Percentiles rank a stretch among this genome's conserved stretches.
Evolutionary conservation across 2,329 filamentous ascomycete genomes (phyloP).

Genomic region (Cladosporium austrohemisphaericum): DNA sequence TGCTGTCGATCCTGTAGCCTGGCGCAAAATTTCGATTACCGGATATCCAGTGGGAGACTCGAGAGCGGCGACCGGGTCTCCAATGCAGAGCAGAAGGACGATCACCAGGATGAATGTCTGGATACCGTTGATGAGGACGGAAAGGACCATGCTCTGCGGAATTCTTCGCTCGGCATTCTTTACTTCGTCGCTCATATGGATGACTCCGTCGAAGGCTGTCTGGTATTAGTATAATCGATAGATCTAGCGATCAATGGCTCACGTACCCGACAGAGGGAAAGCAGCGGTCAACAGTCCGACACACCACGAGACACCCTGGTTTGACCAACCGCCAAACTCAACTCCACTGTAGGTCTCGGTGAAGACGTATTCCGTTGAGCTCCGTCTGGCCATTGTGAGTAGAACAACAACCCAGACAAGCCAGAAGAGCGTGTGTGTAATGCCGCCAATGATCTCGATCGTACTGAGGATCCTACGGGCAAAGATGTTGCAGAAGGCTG

Average conservation of each 20-base stretch:
- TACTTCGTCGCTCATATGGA: conserved; percentile 27
- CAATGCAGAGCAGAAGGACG: conserved; percentile 41
- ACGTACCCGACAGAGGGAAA: conserved; percentile 38
- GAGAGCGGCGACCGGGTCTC: conserved; percentile 28
- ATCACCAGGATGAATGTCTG: conserved; percentile 40
- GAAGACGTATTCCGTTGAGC: conserved; percentile 35
- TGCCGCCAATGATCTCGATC: conserved; percentile 39
- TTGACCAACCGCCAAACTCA: conserved; percentile 33
- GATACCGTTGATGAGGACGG: conserved; percentile 39
- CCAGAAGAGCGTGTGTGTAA: conserved; percentile 32
- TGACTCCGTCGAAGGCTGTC: conserved; percentile 6
- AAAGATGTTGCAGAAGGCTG: conserved; percentile 29
- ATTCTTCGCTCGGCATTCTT: conserved; percentile 29
- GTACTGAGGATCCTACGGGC: conserved; percentile 21
- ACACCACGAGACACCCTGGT: conserved; percentile 35
- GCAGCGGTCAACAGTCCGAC: conserved; percentile 37
- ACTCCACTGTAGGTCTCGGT: conserved; percentile 22
- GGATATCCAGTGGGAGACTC: conserved; percentile 27
- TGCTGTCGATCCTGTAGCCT: neutral
- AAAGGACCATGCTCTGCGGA: conserved; percentile 41
- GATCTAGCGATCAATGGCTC: conserved; percentile 25
- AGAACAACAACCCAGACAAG: conserved; percentile 32
- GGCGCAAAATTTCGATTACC: conserved; percentile 27
- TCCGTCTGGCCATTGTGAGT: conserved; percentile 30
- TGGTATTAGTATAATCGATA: conserved; percentile 17